Percentiles rank a stretch among this genome's conserved stretches.
Evolutionary conservation across 1,139 yeast species (phyloP).

Genomic region (Geotrichum histeridarum): DNA sequence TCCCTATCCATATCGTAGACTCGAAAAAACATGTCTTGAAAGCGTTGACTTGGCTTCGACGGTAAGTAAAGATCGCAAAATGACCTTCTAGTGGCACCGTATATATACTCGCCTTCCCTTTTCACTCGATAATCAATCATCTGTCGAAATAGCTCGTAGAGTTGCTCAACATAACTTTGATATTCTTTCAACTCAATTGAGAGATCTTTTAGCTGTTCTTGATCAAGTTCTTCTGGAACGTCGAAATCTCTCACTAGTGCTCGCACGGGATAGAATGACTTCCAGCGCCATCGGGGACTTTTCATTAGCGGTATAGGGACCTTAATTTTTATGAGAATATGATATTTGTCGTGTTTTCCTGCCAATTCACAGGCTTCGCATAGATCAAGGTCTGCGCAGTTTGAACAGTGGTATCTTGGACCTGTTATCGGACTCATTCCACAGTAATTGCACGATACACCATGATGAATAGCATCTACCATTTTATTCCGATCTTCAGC

Average conservation of each 20-base stretch:
- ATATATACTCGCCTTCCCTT: neutral
- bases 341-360: conserved; percentile 27
- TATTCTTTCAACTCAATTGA: neutral
- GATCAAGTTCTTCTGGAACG: conserved; percentile 15
- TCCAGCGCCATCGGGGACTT: conserved; percentile 31
- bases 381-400: conserved; percentile 35
- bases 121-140: neutral
- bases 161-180: conserved; percentile 4
- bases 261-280: conserved; percentile 20
- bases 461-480: conserved; percentile 28
- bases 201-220: conserved; percentile 5
- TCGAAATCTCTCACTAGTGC: conserved; percentile 14
- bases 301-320: conserved; percentile 32
- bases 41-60: conserved; percentile 19
- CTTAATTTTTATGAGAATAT: conserved; percentile 27
- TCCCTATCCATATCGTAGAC: conserved; percentile 28
- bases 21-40: conserved; percentile 19
- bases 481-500: conserved; percentile 26
- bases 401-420: conserved; percentile 31
- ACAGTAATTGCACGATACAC: conserved; percentile 33
- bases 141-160: conserved; percentile 8
- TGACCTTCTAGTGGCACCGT: conserved; percentile 24
- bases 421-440: conserved; percentile 35
- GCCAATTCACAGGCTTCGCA: conserved; percentile 32
- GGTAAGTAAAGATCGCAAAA: conserved; percentile 19